Percentiles rank a stretch among this genome's conserved stretches.
These are phyloP conservation scores for Adansonia rubrostipa DNA, from an alignment of 441 rosid genomes.

Conservation along the genomic window DNA sequence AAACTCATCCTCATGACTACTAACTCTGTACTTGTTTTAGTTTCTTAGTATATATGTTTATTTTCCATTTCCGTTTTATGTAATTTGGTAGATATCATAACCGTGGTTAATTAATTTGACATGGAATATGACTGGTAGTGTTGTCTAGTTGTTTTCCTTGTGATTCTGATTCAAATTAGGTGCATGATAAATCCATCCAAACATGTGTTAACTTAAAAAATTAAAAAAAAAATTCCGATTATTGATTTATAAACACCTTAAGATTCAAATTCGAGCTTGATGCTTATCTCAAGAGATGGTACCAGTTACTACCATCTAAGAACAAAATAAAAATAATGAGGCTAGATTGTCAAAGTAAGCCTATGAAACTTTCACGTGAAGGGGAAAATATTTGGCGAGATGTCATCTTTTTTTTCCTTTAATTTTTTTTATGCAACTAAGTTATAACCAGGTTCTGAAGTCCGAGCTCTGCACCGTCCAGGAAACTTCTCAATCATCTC, in stretches of 20 bases:
- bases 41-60: neutral
- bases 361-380: slow-evolving; percentile 19
- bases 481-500: neutral
- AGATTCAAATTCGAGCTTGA: neutral
- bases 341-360: neutral
- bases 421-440: neutral
- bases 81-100: neutral
- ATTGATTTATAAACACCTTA: neutral
- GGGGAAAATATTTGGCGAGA: neutral
- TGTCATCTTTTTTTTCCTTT: too few relatives aligned
- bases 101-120: neutral
- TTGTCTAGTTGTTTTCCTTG: neutral
- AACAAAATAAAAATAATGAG: neutral
- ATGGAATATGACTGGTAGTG: neutral
- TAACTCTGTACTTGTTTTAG: slow-evolving; percentile 4
- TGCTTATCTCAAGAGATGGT: neutral
- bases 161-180: neutral
- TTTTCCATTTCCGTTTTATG: neutral
- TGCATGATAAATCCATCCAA: neutral
- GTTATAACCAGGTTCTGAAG: neutral
- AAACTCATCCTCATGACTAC: neutral
- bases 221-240: too few relatives aligned
- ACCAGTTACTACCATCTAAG: neutral
- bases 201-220: too few relatives aligned
- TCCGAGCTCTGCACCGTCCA: neutral